phyloP scores from a whole-genome alignment of 306 rosid genomes.

The Dryas drummondii region DNA sequence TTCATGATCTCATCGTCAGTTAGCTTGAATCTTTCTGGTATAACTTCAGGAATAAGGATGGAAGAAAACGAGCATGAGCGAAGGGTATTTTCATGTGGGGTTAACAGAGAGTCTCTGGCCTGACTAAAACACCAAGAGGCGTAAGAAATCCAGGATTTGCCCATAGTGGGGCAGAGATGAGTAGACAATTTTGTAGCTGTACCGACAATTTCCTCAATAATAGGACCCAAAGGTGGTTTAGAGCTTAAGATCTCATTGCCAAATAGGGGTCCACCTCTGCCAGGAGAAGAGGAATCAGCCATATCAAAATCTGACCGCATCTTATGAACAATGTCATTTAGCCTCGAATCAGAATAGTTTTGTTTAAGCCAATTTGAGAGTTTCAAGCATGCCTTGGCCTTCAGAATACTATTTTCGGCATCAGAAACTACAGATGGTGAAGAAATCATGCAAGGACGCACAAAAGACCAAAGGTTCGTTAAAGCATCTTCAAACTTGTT shows the following conservation, averaged over 20 bases:
- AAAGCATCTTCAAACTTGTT: constrained; percentile 85
- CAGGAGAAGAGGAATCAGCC: constrained; percentile 38
- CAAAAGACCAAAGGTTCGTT: constrained; percentile 77
- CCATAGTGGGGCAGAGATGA: constrained; percentile 79
- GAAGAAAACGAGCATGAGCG: constrained; percentile 64
- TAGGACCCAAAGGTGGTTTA: constrained; percentile 38
- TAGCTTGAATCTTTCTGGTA: constrained; percentile 72
- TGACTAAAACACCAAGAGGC: constrained; percentile 95
- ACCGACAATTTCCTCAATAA: constrained; percentile 78
- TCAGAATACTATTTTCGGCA: constrained; percentile 58
- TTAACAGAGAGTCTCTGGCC: constrained; percentile 64
- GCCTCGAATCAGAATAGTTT: constrained; percentile 56
- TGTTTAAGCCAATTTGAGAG: constrained; percentile 72
- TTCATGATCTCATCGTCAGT: constrained; percentile 62
- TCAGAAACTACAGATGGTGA: constrained; percentile 43
- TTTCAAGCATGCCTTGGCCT: constrained; percentile 91
- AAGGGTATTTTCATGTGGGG: constrained; percentile 48
- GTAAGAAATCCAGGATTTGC: constrained; percentile 91
- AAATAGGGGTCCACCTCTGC: constrained; percentile 30
- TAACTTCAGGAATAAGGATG: constrained; percentile 52
- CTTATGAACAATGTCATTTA: constrained; percentile 48
- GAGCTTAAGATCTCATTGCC: constrained; percentile 33
- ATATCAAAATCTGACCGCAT: constrained; percentile 56
- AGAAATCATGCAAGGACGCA: constrained; percentile 61
- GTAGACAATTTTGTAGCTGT: constrained; percentile 74